Evolutionary conservation across 345 rosid species (phyloP).

Genomic region (Salix suchowensis): DNA sequence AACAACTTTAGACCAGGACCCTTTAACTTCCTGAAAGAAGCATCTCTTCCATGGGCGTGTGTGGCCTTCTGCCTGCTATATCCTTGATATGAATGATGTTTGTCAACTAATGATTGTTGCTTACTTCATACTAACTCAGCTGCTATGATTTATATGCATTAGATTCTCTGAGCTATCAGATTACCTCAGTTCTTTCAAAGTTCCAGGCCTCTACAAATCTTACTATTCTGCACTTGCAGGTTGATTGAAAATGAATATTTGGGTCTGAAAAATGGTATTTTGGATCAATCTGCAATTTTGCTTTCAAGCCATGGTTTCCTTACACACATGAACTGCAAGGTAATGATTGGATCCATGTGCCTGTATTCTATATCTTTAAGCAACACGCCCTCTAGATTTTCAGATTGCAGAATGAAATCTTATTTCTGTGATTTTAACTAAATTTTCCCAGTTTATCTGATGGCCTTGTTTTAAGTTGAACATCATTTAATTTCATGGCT

Average conservation of each 20-base stretch:
- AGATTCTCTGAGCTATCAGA: no score
- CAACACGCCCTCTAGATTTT: not conserved
- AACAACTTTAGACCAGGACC: not conserved
- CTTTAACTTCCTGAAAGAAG: not conserved
- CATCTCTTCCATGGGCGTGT: not conserved
- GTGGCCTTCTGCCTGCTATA: not conserved
- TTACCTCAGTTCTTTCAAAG: not conserved
- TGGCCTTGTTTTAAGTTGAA: not conserved
- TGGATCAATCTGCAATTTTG: slow-evolving; percentile 92
- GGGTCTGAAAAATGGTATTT: slow-evolving; percentile 85
- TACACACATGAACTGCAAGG: slow-evolving; percentile 90
- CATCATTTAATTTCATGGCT: not conserved
- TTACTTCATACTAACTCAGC: not conserved
- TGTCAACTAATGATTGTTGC: not conserved
- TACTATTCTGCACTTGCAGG: slow-evolving; percentile 38
- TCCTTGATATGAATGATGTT: not conserved
- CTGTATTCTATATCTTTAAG: not conserved
- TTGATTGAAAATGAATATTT: slow-evolving; percentile 86
- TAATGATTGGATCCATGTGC: slow-evolving; percentile 24
- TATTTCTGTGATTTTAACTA: not conserved
- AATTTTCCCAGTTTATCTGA: not conserved
- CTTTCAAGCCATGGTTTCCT: slow-evolving; percentile 80
- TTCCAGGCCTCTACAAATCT: not conserved
- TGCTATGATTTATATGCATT: not conserved
- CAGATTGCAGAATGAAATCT: not conserved